Evolutionary conservation across 768 basidiomycete species (phyloP).

Genomic region (Lactifluus echinatus): DNA sequence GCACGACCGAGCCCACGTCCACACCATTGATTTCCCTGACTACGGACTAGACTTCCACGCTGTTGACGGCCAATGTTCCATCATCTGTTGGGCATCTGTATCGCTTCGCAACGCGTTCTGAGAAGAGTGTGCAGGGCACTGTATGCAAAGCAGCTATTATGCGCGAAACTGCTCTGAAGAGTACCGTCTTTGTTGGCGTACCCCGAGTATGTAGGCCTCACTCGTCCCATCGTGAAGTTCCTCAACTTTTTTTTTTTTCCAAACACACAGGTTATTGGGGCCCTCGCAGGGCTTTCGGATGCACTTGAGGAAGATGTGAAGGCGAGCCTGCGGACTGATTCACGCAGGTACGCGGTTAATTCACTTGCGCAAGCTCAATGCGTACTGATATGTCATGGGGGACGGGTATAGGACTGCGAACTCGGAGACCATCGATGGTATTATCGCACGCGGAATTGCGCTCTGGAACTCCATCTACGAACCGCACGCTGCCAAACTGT

Average conservation of each 20-base stretch:
- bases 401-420: conserved; percentile 1
- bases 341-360: conserved; percentile 32
- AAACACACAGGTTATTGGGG: conserved; percentile 55
- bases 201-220: conserved; percentile 47
- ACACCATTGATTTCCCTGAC: not conserved
- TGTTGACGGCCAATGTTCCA: conserved; percentile 77
- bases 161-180: conserved; percentile 85
- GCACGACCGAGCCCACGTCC: conserved; percentile 22
- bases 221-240: not conserved
- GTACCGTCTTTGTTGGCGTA: conserved; percentile 81
- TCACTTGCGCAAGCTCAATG: conserved; percentile 11
- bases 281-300: conserved; percentile 65
- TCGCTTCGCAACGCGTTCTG: conserved; percentile 56
- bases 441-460: conserved; percentile 53
- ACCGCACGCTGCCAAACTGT: conserved; percentile 84
- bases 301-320: conserved; percentile 79
- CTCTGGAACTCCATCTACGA: conserved; percentile 86
- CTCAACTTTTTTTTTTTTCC: not conserved
- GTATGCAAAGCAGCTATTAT: conserved; percentile 74
- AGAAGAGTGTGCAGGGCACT: conserved; percentile 33
- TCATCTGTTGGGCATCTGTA: conserved; percentile 74
- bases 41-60: conserved; percentile 57
- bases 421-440: conserved; percentile 58
- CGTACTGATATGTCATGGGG: conserved; percentile 6
- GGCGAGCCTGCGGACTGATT: conserved; percentile 52